Evolutionary conservation across 2,329 filamentous ascomycete species (phyloP), one percentile per base, ranked within the genome.

Genomic region (Cercospora sojina): DNA sequence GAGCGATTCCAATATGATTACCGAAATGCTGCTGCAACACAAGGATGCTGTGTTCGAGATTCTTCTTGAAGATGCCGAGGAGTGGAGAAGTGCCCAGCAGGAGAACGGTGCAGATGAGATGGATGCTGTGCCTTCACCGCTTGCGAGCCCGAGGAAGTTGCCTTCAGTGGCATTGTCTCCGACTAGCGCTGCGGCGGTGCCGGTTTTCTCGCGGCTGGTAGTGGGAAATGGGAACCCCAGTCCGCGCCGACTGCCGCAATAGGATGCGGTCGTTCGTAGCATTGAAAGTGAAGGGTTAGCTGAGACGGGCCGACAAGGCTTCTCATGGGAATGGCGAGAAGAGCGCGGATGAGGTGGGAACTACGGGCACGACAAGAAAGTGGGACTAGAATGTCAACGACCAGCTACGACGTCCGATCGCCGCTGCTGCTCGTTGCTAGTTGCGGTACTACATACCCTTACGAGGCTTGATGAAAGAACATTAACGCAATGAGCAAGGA

Each of bases 21-120:
- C 84, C 66, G 83, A 86, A 53, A 88, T 89, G 86, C 79, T 89
- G 58, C 71, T 79, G 18, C 77, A 81, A 64, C 85, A 88, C 74
- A 79, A 82, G 66, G 75, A 81, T 1, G 79, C 84, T 20, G 84
- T 88, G 1, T 80, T 80, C 60, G 72, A 79, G 9, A 79, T 80
- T 71, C 79, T 88, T 35, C 71, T 79, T 31, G 69, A 76, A 38
- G 77, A 78, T 58, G 82, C 79, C n/a, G 74, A 74, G 41, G 79
- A 79, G 20, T 82, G 78, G 75, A 55, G 29, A 31, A 56, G 57
- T 8, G 61, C 35, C 12, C 16, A 49, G 29, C 49, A 51, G 3
- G 38, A 20, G 7, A 57, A 29, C 5, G 49, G 25, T 3, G 58
- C 18, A 9, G 43, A 66, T 29, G 55, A 59, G 29, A 59, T 66